phyloP scores from a whole-genome alignment of 306 rosid genomes.

The Prosopis cineraria region DNA sequence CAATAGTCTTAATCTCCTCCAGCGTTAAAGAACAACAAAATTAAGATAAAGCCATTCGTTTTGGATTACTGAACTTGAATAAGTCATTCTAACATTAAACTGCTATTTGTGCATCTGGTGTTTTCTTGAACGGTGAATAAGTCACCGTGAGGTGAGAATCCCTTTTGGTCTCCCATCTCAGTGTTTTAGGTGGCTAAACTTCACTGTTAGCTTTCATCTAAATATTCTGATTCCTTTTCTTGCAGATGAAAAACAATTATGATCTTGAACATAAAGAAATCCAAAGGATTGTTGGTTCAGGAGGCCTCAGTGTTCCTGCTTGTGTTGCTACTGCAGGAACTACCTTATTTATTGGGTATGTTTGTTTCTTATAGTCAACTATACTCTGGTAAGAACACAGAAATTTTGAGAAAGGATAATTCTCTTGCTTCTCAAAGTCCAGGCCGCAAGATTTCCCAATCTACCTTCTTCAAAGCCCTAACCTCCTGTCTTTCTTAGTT shows the following conservation, averaged over 20 bases:
- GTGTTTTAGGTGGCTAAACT: neutral
- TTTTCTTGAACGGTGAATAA: neutral
- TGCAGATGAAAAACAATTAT: constrained; percentile 60
- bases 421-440: neutral
- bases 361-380: constrained; percentile 1
- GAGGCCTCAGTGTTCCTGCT: constrained; percentile 59
- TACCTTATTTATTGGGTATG: constrained; percentile 80
- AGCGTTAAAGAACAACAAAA: neutral
- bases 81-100: neutral
- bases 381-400: neutral
- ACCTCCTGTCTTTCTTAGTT: neutral
- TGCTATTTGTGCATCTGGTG: neutral
- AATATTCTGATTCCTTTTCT: constrained; percentile 18
- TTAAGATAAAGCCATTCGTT: neutral
- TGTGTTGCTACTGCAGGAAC: constrained; percentile 95
- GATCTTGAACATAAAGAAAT: constrained; percentile 63
- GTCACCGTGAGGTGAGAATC: neutral
- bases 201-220: neutral
- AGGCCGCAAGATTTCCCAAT: neutral
- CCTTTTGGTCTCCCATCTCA: neutral
- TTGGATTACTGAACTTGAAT: neutral
- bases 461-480: neutral
- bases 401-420: neutral
- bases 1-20: neutral
- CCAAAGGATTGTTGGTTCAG: constrained; percentile 51